A percentile compares a stretch with the other conserved stretches of the same genome.
These are phyloP conservation scores for Glycyrrhiza uralensis DNA, from an alignment of 306 rosid species.

Conservation along the genomic window DNA sequence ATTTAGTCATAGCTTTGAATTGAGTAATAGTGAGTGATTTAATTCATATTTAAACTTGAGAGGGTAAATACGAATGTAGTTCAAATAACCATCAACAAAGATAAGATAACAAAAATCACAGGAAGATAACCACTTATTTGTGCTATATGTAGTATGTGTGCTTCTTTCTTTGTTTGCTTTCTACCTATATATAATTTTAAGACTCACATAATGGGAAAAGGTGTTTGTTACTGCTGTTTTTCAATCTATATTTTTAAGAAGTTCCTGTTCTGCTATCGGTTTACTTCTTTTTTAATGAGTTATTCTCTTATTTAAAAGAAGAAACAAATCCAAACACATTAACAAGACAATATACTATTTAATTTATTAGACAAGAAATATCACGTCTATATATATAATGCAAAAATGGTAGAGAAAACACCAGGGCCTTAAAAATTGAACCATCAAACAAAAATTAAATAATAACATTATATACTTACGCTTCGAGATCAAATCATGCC, in stretches of 20 bases:
- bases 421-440: background rate
- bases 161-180: background rate
- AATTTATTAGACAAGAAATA: background rate
- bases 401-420: background rate
- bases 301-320: background rate
- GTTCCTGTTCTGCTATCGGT: background rate
- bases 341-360: background rate
- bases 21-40: background rate
- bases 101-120: too few relatives aligned
- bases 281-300: background rate
- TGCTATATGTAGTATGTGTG: background rate
- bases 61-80: background rate
- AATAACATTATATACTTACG: constrained; percentile 37
- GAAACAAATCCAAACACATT: background rate
- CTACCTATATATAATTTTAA: background rate
- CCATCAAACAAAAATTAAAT: background rate
- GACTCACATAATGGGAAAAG: background rate
- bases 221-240: background rate
- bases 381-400: background rate
- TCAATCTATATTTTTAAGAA: background rate
- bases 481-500: constrained; percentile 92
- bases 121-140: background rate
- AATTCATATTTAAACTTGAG: background rate
- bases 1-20: background rate
- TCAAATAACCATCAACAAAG: background rate